These are phyloP conservation scores for Aspergillus nidulans DNA, from an alignment of 495 filamentous ascomycete species.

Conservation along the genomic window DNA sequence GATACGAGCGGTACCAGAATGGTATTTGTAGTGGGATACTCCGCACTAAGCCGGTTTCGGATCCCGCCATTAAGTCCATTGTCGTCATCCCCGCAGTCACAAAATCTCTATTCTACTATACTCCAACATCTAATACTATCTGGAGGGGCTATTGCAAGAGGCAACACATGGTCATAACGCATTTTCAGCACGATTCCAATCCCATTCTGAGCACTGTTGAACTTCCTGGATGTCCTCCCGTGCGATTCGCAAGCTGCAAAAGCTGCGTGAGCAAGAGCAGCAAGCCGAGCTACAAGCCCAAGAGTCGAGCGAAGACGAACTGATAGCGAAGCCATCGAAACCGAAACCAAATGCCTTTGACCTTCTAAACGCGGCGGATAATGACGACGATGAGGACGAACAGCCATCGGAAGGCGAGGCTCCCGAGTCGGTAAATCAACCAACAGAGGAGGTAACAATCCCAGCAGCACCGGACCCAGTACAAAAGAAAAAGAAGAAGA, in stretches of 20 bases:
- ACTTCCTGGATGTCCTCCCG: constrained; percentile 65
- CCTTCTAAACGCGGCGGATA: constrained; percentile 50
- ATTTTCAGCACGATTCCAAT: neutral
- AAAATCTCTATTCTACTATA: neutral
- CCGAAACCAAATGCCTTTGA: constrained; percentile 49
- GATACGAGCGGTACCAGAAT: neutral
- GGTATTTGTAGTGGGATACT: neutral
- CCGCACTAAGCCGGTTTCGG: constrained; percentile 27
- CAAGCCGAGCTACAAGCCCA: constrained; percentile 45
- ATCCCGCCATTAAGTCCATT: too few relatives aligned
- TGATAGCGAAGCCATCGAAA: constrained; percentile 28
- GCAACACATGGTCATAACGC: neutral
- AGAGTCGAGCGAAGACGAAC: constrained; percentile 49
- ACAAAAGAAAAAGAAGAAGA: constrained; percentile 44
- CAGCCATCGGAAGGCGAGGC: constrained; percentile 32
- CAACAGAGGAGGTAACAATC: constrained; percentile 25
- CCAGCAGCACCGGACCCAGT: constrained; percentile 18
- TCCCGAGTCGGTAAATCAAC: constrained; percentile 21
- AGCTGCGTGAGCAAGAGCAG: constrained; percentile 59
- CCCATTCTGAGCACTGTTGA: neutral
- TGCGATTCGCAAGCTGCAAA: constrained; percentile 72
- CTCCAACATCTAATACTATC: neutral
- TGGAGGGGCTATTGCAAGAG: neutral
- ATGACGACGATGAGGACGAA: constrained; percentile 57
- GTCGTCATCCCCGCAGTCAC: constrained; percentile 40